These are phyloP conservation scores for Westerdykella aurantiaca DNA, from an alignment of 2,329 filamentous ascomycete species.

Conservation along the genomic window DNA sequence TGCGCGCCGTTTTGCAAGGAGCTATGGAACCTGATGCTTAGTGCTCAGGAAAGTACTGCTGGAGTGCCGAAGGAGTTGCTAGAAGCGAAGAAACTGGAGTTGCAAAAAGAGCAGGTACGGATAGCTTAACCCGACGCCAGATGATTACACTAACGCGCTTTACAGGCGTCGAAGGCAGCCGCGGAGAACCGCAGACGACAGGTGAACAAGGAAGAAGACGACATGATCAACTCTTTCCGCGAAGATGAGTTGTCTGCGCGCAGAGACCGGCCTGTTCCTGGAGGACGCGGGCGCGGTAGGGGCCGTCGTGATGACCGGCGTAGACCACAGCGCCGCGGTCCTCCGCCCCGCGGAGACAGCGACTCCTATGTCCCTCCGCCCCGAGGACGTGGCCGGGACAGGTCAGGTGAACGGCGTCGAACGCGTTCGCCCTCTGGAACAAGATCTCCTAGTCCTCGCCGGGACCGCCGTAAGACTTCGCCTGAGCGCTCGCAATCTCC, in stretches of 20 bases:
- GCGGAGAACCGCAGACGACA: constrained; percentile 69
- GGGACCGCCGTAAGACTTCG: constrained; percentile 3
- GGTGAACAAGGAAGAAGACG: constrained; percentile 52
- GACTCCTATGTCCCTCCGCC: constrained; percentile 53
- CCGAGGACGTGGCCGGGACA: constrained; percentile 29
- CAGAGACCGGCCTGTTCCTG: constrained; percentile 6
- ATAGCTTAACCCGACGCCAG: too few relatives aligned
- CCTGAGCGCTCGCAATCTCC: constrained; percentile 16
- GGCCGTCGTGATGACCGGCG: constrained; percentile 36
- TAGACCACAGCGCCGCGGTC: constrained; percentile 36
- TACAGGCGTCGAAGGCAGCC: constrained; percentile 75
- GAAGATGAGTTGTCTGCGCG: constrained; percentile 52
- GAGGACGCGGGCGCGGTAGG: constrained; percentile 42
- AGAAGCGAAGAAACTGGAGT: constrained; percentile 91
- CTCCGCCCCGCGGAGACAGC: constrained; percentile 45
- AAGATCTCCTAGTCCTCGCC: constrained; percentile 13
- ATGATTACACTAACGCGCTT: constrained; percentile 13
- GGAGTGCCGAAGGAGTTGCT: constrained; percentile 91
- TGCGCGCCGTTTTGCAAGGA: constrained; percentile 86
- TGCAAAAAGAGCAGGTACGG: constrained; percentile 86
- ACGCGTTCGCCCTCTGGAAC: constrained; percentile 25
- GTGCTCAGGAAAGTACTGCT: constrained; percentile 79
- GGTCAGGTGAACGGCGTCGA: constrained; percentile 29
- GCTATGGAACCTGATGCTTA: constrained; percentile 84
- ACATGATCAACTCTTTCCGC: constrained; percentile 62